Conservation (phyloP, 2,329 filamentous ascomycete genomes). For the Stemphylium lycopersici region DNA sequence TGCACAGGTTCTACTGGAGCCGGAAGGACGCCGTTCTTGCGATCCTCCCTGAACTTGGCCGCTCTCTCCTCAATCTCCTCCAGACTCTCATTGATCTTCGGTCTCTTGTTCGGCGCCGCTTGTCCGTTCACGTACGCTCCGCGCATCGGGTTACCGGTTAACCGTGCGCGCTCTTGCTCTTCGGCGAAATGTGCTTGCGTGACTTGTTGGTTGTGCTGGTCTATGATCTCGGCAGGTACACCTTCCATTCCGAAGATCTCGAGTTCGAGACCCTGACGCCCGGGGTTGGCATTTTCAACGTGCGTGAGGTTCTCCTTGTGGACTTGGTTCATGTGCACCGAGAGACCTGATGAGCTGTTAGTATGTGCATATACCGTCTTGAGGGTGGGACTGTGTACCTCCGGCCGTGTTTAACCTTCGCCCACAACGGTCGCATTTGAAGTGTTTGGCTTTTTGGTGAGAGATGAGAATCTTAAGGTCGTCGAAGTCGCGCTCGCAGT, state of each 20-base stretch:
- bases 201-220: slow-evolving; percentile 85
- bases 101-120: slow-evolving; percentile 60
- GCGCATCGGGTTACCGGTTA: slow-evolving; percentile 82
- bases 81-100: slow-evolving; percentile 71
- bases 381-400: slow-evolving; percentile 62
- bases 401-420: slow-evolving; percentile 91
- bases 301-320: slow-evolving; percentile 89
- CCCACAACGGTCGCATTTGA: slow-evolving; percentile 92
- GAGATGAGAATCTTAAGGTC: slow-evolving; percentile 95
- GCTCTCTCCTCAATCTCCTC: slow-evolving; percentile 82
- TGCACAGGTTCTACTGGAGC: slow-evolving; percentile 43
- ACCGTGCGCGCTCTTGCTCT: slow-evolving; percentile 79
- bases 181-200: slow-evolving; percentile 83
- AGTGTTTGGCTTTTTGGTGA: slow-evolving; percentile 99
- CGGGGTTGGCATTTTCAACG: slow-evolving; percentile 91
- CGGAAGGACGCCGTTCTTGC: slow-evolving; percentile 50
- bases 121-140: slow-evolving; percentile 49
- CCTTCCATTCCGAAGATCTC: slow-evolving; percentile 99
- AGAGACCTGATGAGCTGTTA: slow-evolving; percentile 68
- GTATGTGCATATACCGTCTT: neutral
- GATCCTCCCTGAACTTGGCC: slow-evolving; percentile 56
- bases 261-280: slow-evolving; percentile 82
- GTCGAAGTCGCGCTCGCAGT: slow-evolving; percentile 99
- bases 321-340: slow-evolving; percentile 97
- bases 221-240: slow-evolving; percentile 82